Percentiles rank a stretch among this genome's conserved stretches.
Conservation (phyloP, 257 asterid genomes). For the Gentiana macrophylla region DNA sequence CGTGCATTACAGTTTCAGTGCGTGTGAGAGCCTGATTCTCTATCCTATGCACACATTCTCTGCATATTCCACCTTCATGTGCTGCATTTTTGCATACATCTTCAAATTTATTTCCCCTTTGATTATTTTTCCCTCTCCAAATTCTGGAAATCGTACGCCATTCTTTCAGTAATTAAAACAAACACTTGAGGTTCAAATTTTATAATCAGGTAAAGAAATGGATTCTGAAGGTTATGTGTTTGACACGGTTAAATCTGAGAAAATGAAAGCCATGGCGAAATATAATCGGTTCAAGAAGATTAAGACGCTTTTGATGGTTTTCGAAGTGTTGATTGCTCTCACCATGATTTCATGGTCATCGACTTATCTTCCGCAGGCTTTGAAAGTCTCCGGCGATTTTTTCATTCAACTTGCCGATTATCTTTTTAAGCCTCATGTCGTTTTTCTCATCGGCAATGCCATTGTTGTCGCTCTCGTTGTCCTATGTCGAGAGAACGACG, state of each 20-base stretch:
- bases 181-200: not conserved
- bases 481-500: constrained; percentile 36
- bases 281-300: constrained; percentile 36
- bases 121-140: constrained; percentile 15
- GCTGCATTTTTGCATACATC: constrained; percentile 27
- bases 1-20: not conserved
- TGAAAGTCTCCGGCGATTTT: constrained; percentile 15
- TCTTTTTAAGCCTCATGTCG: constrained; percentile 63
- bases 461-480: constrained; percentile 37
- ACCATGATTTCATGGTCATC: constrained; percentile 62
- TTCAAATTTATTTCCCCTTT: constrained; percentile 5
- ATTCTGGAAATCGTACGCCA: too few species aligned
- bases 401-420: constrained; percentile 14
- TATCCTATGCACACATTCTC: constrained; percentile 26
- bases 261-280: constrained; percentile 29
- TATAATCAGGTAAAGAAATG: constrained; percentile 8
- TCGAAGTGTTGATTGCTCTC: constrained; percentile 33
- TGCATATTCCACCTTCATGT: constrained; percentile 10
- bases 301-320: constrained; percentile 27
- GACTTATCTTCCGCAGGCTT: constrained; percentile 32
- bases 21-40: constrained; percentile 10
- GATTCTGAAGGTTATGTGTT: constrained; percentile 12
- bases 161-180: too few species aligned
- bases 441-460: constrained; percentile 67
- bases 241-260: constrained; percentile 23